These are phyloP conservation scores for Apiospora hydei DNA, from an alignment of 2,329 filamentous ascomycete species.

Conservation along the genomic window DNA sequence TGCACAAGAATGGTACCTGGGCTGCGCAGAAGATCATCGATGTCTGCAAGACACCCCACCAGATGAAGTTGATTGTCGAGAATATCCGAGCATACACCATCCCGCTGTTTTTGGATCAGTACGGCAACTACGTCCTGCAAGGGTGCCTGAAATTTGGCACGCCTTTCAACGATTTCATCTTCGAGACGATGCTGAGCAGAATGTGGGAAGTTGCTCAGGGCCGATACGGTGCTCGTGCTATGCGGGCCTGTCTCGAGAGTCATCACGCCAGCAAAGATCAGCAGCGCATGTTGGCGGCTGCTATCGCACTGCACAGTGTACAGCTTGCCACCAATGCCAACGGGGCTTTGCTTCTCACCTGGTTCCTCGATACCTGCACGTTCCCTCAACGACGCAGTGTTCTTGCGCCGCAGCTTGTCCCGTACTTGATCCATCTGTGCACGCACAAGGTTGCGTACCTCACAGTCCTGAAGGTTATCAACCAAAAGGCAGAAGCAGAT, in stretches of 20 bases:
- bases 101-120: conserved; percentile 94
- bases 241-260: conserved; percentile 96
- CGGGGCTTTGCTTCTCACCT: conserved; percentile 90
- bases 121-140: conserved; percentile 97
- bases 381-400: conserved; percentile 92
- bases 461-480: conserved; percentile 97
- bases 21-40: conserved; percentile 99
- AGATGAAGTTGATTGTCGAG: conserved; percentile 86
- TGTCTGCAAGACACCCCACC: conserved; percentile 82
- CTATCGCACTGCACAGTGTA: conserved; percentile 95
- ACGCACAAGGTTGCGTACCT: conserved; percentile 98
- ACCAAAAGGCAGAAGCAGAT: conserved; percentile 93
- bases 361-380: conserved; percentile 98
- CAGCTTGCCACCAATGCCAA: conserved; percentile 97
- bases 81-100: conserved; percentile 86
- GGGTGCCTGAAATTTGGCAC: conserved; percentile 91
- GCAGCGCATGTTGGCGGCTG: conserved; percentile 91
- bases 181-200: conserved; percentile 92
- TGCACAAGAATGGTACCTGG: conserved; percentile 99
- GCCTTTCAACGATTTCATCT: conserved; percentile 95
- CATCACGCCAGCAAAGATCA: conserved; percentile 95
- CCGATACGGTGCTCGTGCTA: conserved; percentile 91
- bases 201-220: conserved; percentile 96
- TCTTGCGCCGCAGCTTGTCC: conserved; percentile 88
- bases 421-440: conserved; percentile 92